These are phyloP conservation scores for Vitis hybrid DNA, from an alignment of 177 flowering plant genomes.

Conservation along the genomic window DNA sequence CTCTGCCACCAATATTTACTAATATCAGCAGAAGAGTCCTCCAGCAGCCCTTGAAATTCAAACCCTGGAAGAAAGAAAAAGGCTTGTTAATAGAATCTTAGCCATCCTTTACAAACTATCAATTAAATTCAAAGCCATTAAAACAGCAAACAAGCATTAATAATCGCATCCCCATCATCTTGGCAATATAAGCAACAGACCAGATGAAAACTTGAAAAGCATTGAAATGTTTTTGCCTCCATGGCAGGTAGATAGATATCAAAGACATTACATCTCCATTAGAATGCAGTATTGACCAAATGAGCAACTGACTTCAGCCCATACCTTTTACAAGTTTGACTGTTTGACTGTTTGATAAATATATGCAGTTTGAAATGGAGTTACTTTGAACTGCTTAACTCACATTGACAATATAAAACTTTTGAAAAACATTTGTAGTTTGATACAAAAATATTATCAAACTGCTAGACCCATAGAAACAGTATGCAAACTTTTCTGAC, in stretches of 20 bases:
- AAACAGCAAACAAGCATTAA: neutral
- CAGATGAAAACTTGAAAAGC: neutral
- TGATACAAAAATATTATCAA: too few species aligned
- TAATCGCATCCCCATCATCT: neutral
- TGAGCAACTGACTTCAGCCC: neutral
- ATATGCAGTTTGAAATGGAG: neutral
- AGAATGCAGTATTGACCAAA: neutral
- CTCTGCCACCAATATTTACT: slow-evolving; percentile 88
- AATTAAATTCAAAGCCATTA: neutral
- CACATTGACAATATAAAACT: too few species aligned
- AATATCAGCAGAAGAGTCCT: slow-evolving; percentile 37
- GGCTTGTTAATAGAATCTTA: neutral
- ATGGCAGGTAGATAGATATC: neutral
- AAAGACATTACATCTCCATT: neutral
- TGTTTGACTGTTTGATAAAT: neutral
- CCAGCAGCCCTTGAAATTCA: slow-evolving; percentile 24
- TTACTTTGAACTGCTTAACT: too few species aligned
- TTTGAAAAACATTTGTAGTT: too few species aligned
- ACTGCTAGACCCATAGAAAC: too few species aligned
- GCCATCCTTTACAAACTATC: neutral
- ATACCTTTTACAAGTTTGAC: neutral
- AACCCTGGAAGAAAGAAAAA: slow-evolving; percentile 25
- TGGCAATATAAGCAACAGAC: neutral
- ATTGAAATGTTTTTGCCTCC: neutral
- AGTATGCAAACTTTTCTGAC: too few species aligned